Base-by-base conservation (phyloP, 441 rosid genomes). In the Geranium incanum region DNA sequence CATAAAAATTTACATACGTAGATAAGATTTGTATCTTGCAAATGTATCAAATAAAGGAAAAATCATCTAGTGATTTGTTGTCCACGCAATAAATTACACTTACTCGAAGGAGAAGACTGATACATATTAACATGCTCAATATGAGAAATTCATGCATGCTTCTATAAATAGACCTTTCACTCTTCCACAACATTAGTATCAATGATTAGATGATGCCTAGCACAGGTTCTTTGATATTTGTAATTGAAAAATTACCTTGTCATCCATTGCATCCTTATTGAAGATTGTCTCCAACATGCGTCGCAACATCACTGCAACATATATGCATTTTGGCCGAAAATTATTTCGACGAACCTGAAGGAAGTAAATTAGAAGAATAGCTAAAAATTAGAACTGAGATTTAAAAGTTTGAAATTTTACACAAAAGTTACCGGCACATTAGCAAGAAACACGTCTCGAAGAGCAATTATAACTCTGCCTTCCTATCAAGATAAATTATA, bases 231-330 rank as follows among this genome's bases (percentile, higher is more conserved):
- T 36, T 23, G 38, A 64, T 64, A 64, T 28, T 64, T 64, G 13
- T 28, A 65, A 65, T 65, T 65, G 36, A 65, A 13, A 9, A 65
- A 66, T 75, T 83, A 92, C 99, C 98, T 90, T 95, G 83, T 95
- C 99, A 89, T 95, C 98, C 91, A 95, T 82, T 0, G 98, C 88
- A 85, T 95, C 99, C 83, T 95, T 95, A 76, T 92, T 95, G 72
- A 92, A 76, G 79, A 92, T 81, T 75, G 98, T 97, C 78, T 95
- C 99, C 89, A 95, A 79, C 86, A 95, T 88, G 77, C 98, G 88
- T 80, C 99, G 86, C 79, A 95, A 74, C 99, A 95, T 95, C 60
- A 95, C 98, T 66, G 89, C 97, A 76, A 90, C 99, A 83, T 95
- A 95, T 68, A 90, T 77, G 81, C 99, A 90, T 84, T 95, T 95